These are phyloP conservation scores for Suillus bovinus DNA, from an alignment of 768 basidiomycete species.

Conservation along the genomic window DNA sequence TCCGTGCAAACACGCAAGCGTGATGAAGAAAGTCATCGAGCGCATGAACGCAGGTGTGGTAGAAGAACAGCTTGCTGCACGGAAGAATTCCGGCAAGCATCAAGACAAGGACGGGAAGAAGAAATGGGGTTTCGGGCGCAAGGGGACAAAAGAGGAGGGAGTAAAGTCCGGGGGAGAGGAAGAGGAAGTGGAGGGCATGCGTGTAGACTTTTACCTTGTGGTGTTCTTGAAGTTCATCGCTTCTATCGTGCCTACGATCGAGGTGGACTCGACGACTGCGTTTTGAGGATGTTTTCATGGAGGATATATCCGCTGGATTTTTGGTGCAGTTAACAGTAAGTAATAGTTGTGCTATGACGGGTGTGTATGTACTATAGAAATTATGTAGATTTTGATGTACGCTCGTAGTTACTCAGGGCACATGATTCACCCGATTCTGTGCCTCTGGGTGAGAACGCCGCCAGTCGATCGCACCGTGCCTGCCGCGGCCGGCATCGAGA, in stretches of 20 bases:
- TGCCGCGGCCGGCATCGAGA: background rate
- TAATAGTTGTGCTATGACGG: constrained; percentile 4
- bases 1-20: constrained; percentile 97
- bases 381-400: constrained; percentile 3
- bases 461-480: no score
- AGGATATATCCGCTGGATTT: constrained; percentile 7
- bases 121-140: constrained; percentile 84
- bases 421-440: no score
- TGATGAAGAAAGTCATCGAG: constrained; percentile 99
- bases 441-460: no score
- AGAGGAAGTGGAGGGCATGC: constrained; percentile 84
- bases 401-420: background rate
- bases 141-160: constrained; percentile 54
- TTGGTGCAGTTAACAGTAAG: background rate
- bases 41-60: constrained; percentile 92
- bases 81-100: constrained; percentile 44
- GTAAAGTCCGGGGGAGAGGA: constrained; percentile 46
- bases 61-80: constrained; percentile 76
- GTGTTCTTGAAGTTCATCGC: constrained; percentile 99
- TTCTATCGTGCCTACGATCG: constrained; percentile 97
- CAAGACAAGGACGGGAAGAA: constrained; percentile 55
- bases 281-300: constrained; percentile 39
- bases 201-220: constrained; percentile 97
- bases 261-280: constrained; percentile 90
- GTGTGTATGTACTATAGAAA: constrained; percentile 10